These are phyloP conservation scores for Aspergillus fischeri DNA, from an alignment of 2,329 filamentous ascomycete species.

Conservation along the genomic window DNA sequence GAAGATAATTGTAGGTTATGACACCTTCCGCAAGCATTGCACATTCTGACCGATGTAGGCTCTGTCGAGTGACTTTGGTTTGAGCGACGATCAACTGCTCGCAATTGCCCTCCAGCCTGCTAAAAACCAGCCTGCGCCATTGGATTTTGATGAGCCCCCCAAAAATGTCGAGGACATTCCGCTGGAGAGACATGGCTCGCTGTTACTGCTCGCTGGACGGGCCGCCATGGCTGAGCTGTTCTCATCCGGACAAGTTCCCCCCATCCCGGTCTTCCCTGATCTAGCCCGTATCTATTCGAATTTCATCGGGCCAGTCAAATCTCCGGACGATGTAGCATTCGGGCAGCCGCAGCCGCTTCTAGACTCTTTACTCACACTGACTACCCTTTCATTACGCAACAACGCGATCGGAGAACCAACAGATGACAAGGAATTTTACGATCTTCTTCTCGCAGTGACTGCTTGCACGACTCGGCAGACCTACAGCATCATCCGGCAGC, in stretches of 20 bases:
- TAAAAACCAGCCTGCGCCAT: conserved; percentile 38
- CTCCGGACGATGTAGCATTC: conserved; percentile 33
- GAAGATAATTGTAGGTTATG: conserved; percentile 47
- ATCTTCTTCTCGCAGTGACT: conserved; percentile 47
- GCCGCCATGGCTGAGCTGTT: conserved; percentile 49
- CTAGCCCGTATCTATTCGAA: conserved; percentile 49
- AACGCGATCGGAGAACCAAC: conserved; percentile 42
- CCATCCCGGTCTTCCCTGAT: conserved; percentile 50
- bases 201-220: conserved; percentile 53
- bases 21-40: background rate
- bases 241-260: conserved; percentile 34
- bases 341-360: conserved; percentile 51
- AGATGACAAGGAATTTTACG: conserved; percentile 49
- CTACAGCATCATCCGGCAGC: conserved; percentile 34
- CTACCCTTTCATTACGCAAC: conserved; percentile 47
- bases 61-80: conserved; percentile 51
- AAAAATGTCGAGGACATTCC: conserved; percentile 51
- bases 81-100: conserved; percentile 47
- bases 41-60: conserved; percentile 30
- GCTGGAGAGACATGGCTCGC: conserved; percentile 52
- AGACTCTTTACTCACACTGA: conserved; percentile 52
- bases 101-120: conserved; percentile 39
- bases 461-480: conserved; percentile 35
- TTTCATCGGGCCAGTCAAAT: conserved; percentile 45
- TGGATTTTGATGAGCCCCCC: conserved; percentile 54